Evolutionary conservation across 179 eudicot species (phyloP).

Genomic region (Nepenthes alata): DNA sequence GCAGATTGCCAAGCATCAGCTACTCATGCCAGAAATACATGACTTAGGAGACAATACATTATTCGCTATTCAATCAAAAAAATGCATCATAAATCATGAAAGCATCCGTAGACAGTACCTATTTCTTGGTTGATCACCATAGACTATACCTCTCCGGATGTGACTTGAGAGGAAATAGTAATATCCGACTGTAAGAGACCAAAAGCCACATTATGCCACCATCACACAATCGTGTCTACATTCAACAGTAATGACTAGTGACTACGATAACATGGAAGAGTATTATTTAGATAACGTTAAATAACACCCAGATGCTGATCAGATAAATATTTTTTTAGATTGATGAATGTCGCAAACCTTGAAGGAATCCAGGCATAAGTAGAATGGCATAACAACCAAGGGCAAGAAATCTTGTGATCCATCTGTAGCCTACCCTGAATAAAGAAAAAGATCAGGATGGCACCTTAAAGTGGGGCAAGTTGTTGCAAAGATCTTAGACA

Average conservation of each 20-base stretch:
- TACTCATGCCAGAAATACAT: conserved; percentile 1
- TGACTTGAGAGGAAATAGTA: conserved; percentile 69
- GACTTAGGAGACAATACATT: background rate
- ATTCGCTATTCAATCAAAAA: background rate
- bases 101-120: conserved; percentile 29
- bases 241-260: background rate
- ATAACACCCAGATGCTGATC: background rate
- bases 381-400: conserved; percentile 72
- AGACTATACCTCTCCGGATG: conserved; percentile 64
- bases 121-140: conserved; percentile 82
- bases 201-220: conserved; percentile 6
- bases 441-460: conserved; percentile 27
- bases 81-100: background rate
- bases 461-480: background rate
- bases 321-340: background rate
- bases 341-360: conserved; percentile 42
- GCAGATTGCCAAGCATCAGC: conserved; percentile 15
- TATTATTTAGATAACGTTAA: background rate
- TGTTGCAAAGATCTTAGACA: background rate
- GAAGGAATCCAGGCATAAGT: conserved; percentile 80
- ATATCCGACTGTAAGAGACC: conserved; percentile 61
- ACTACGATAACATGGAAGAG: background rate
- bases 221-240: conserved; percentile 1
- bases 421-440: conserved; percentile 94
- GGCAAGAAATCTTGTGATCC: conserved; percentile 71